A percentile compares a stretch with the other conserved stretches of the same genome.
These are phyloP conservation scores for Rosellinia necatrix DNA, from an alignment of 2,329 filamentous ascomycete genomes.

Conservation along the genomic window DNA sequence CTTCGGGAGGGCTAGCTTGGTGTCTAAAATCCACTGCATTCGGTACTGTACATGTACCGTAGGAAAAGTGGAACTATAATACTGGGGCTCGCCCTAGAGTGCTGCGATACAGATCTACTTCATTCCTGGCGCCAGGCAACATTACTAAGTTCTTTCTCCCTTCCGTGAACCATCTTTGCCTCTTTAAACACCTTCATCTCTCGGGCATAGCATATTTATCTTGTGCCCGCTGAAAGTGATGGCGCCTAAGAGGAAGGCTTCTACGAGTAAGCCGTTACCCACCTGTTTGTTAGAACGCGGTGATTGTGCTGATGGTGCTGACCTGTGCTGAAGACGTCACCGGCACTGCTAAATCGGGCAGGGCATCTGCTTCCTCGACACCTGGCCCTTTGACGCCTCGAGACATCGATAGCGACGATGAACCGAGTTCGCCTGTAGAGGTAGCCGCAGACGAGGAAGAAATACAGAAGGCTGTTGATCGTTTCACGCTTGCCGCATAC, in stretches of 20 bases:
- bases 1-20: too few species aligned
- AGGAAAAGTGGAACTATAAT: too few species aligned
- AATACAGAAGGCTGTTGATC: slow-evolving; percentile 62
- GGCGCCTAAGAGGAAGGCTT: slow-evolving; percentile 74
- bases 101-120: neutral
- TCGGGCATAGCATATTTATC: slow-evolving; percentile 1
- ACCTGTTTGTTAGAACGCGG: slow-evolving; percentile 5
- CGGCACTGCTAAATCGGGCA: slow-evolving; percentile 59
- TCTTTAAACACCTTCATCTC: slow-evolving; percentile 16
- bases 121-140: too few species aligned
- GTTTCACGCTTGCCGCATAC: slow-evolving; percentile 60
- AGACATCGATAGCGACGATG: slow-evolving; percentile 60
- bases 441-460: slow-evolving; percentile 57
- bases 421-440: slow-evolving; percentile 44
- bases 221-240: slow-evolving; percentile 47
- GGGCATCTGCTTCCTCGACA: slow-evolving; percentile 62
- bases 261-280: slow-evolving; percentile 48
- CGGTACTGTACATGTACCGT: too few species aligned
- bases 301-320: slow-evolving; percentile 30
- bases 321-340: slow-evolving; percentile 49
- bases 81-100: too few species aligned
- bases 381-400: slow-evolving; percentile 64
- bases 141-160: neutral
- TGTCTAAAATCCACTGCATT: too few species aligned
- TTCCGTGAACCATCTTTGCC: neutral